phyloP scores from a whole-genome alignment of 345 rosid species.

The Raphanus sativus region DNA sequence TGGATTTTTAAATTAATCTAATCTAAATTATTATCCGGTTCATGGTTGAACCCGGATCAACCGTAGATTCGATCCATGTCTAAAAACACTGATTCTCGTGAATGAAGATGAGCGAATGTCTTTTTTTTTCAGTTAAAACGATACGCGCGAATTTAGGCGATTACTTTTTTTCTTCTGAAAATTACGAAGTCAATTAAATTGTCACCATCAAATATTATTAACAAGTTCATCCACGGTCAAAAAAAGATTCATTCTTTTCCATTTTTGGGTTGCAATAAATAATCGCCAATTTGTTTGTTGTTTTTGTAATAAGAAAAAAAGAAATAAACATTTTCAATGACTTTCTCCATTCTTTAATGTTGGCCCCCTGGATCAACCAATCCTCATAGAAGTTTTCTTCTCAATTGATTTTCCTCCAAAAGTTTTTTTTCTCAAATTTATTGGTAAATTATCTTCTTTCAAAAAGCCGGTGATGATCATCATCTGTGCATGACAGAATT shows the following conservation, averaged over 20 bases:
- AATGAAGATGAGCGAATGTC: conserved; percentile 21
- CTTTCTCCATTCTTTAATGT: conserved; percentile 1
- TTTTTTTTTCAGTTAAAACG: conserved; percentile 15
- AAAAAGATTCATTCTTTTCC: conserved; percentile 24
- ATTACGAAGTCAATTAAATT: conserved; percentile 5
- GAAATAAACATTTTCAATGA: neutral
- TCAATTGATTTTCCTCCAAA: conserved; percentile 13
- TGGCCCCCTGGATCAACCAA: neutral
- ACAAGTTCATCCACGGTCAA: neutral
- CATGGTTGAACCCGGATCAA: too few relatives aligned
- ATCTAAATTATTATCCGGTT: too few relatives aligned
- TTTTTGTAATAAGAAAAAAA: neutral
- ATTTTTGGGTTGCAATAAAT: neutral
- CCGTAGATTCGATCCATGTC: too few relatives aligned
- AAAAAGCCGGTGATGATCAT: conserved; percentile 17
- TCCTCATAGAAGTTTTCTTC: conserved; percentile 1
- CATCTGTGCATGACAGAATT: conserved; percentile 13
- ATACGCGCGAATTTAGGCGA: conserved; percentile 29
- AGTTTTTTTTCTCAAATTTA: neutral
- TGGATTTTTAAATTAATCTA: too few relatives aligned
- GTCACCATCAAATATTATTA: conserved; percentile 19
- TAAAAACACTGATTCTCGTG: neutral
- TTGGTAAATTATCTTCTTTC: conserved; percentile 6
- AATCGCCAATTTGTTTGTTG: conserved; percentile 21
- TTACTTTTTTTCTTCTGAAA: neutral